Evolutionary conservation across 345 rosid species (phyloP), one percentile per base, ranked within the genome.

Genomic region (Physaria fendleri): DNA sequence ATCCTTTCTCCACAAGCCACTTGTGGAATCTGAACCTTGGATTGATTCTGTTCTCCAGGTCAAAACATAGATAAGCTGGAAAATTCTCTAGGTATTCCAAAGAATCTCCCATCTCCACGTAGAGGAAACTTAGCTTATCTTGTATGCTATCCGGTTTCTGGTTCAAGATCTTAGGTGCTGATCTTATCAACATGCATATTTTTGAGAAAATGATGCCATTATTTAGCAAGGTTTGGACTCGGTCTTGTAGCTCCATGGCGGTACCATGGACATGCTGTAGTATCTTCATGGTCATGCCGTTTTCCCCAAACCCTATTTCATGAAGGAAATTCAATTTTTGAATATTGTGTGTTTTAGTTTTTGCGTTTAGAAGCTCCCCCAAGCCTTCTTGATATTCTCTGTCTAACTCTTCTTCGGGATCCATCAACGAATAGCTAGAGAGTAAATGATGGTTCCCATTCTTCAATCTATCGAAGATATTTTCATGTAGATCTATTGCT

Each of bases 271-370:
- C 25, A 22, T 65, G 41, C 43, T 34, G 55, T 42, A 87, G 53
- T 5, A 77, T 63, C 72, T 82, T 74, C 24, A 77, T 30, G 12
- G 88, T 80, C 16, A 61, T 62, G 20, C 79, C 68, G 72, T 82
- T 87, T 69, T 78, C 77, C 28, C 88, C 95, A 64, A 77, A 83
- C 18, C 90, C 95, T 58, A 87, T 68, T 33, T 63, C 69, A 37
- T 76, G 88, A 65, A 80, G 54, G 50, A 87, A 83, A 21, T 62
- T 62, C 64, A 87, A n/a, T 58, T 83, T 87, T 16, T 65, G 75
- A 79, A 69, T 57, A 13, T 77, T 61, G 42, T 84, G 88, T 15
- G 24, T 1, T 8, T 64, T 69, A 23, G 70, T 65, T 64, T 73
- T 74, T 0, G 77, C 76, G 15, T 56, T 43, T 56, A 40, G 67